Conservation (phyloP, 1,284 basidiomycete genomes). For the Grifola frondosa region DNA sequence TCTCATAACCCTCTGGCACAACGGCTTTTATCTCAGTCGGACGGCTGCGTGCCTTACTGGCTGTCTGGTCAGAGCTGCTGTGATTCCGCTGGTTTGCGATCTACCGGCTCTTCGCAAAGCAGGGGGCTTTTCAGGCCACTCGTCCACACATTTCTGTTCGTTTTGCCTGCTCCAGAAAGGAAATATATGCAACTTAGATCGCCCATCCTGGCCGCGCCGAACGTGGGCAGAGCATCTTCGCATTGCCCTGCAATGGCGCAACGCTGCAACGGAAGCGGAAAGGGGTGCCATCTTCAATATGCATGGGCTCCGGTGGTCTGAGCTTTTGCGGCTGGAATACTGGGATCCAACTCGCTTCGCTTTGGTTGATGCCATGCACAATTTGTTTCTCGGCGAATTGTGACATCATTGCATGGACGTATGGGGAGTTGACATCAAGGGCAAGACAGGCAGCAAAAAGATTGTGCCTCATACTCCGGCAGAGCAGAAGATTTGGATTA, state of each 20-base stretch:
- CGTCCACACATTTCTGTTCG: conserved; percentile 14
- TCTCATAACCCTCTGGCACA: conserved; percentile 13
- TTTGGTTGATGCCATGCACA: conserved; percentile 8
- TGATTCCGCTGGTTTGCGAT: too few relatives aligned
- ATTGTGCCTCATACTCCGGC: not conserved
- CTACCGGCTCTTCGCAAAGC: conserved; percentile 12
- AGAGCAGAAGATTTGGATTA: too few relatives aligned
- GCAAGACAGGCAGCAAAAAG: not conserved
- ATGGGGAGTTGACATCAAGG: not conserved
- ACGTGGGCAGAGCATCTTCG: conserved; percentile 6
- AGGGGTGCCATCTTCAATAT: conserved; percentile 22
- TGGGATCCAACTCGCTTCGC: conserved; percentile 15
- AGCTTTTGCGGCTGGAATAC: conserved; percentile 30
- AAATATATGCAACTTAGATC: conserved; percentile 8
- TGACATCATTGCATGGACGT: not conserved
- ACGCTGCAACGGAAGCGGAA: conserved; percentile 21
- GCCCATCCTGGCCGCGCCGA: conserved; percentile 1
- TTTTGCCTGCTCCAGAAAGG: conserved; percentile 7
- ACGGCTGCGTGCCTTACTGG: conserved; percentile 3
- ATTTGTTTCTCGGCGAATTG: not conserved
- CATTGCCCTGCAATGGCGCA: conserved; percentile 30
- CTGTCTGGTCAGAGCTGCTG: conserved; percentile 1
- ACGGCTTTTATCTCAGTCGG: conserved; percentile 7
- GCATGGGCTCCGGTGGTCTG: conserved; percentile 35
- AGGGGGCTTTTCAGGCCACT: conserved; percentile 8